These are phyloP conservation scores for Ganoderma sinense DNA, from an alignment of 1,284 basidiomycete genomes.

Conservation along the genomic window DNA sequence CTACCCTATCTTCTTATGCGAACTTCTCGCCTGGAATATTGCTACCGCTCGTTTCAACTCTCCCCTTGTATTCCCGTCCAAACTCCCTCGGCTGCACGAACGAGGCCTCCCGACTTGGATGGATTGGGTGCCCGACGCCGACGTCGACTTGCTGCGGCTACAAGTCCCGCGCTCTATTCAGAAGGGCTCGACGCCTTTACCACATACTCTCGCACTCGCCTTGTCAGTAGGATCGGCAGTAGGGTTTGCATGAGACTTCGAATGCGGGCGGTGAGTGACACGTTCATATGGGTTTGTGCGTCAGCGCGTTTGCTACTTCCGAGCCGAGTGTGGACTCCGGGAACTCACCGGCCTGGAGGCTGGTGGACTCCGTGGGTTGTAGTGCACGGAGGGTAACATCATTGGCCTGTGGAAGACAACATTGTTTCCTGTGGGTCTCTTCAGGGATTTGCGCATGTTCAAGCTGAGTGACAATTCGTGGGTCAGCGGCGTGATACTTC, in stretches of 20 bases:
- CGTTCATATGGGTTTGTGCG: slow-evolving; percentile 2
- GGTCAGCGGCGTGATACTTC: neutral
- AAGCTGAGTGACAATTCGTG: slow-evolving; percentile 4
- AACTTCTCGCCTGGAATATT: neutral
- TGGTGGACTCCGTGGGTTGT: slow-evolving; percentile 3
- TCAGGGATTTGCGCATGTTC: slow-evolving; percentile 16
- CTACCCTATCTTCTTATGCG: neutral
- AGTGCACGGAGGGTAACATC: slow-evolving; percentile 11
- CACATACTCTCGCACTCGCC: neutral
- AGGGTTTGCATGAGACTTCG: slow-evolving; percentile 6
- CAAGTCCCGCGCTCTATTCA: neutral
- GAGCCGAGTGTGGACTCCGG: neutral
- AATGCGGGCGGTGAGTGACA: neutral
- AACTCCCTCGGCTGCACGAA: neutral
- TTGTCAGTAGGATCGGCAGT: slow-evolving; percentile 1
- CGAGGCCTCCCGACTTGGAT: slow-evolving; percentile 1
- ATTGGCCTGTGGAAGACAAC: slow-evolving; percentile 11
- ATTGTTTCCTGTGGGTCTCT: slow-evolving; percentile 1
- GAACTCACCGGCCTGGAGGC: slow-evolving; percentile 19
- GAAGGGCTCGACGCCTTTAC: neutral
- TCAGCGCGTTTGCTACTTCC: slow-evolving; percentile 4
- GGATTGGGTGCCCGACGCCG: slow-evolving; percentile 19
- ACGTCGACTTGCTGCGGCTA: slow-evolving; percentile 19
- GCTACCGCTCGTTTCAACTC: neutral
- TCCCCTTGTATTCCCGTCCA: too few species aligned